Evolutionary conservation across 2,329 filamentous ascomycete genomes (phyloP).

Genomic region (Stachybotrys chlorohalonatus): DNA sequence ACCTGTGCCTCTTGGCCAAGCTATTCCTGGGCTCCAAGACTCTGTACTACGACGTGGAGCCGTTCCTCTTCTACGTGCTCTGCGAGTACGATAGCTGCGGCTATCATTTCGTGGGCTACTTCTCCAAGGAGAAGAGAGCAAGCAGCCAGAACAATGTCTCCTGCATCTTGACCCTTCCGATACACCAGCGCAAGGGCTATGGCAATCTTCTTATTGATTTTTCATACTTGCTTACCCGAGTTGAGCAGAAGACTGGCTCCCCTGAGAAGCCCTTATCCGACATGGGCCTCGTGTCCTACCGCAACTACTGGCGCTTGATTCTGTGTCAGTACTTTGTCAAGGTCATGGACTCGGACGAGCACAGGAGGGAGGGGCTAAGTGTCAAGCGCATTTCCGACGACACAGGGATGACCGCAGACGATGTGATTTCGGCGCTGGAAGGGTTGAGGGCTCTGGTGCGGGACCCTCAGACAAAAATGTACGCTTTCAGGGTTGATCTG

Average conservation of each 20-base stretch:
- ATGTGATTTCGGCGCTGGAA: constrained; percentile 90
- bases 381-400: constrained; percentile 69
- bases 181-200: constrained; percentile 95
- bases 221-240: constrained; percentile 88
- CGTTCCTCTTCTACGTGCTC: constrained; percentile 94
- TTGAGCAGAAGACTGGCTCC: constrained; percentile 88
- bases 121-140: constrained; percentile 94
- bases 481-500: constrained; percentile 81
- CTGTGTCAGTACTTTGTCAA: constrained; percentile 76
- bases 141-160: constrained; percentile 96
- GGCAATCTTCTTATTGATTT: constrained; percentile 97
- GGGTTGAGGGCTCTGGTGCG: constrained; percentile 81
- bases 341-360: constrained; percentile 16
- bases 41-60: constrained; percentile 94
- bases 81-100: constrained; percentile 87
- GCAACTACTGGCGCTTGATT: constrained; percentile 91
- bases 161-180: constrained; percentile 90
- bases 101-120: constrained; percentile 98
- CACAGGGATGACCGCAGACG: constrained; percentile 92
- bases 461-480: constrained; percentile 79
- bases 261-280: constrained; percentile 96
- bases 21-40: constrained; percentile 98
- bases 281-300: constrained; percentile 94
- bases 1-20: constrained; percentile 90
- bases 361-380: constrained; percentile 41